Evolutionary conservation across 352 stramenopile species (phyloP).

Genomic region (Globisporangium cederbergense): DNA sequence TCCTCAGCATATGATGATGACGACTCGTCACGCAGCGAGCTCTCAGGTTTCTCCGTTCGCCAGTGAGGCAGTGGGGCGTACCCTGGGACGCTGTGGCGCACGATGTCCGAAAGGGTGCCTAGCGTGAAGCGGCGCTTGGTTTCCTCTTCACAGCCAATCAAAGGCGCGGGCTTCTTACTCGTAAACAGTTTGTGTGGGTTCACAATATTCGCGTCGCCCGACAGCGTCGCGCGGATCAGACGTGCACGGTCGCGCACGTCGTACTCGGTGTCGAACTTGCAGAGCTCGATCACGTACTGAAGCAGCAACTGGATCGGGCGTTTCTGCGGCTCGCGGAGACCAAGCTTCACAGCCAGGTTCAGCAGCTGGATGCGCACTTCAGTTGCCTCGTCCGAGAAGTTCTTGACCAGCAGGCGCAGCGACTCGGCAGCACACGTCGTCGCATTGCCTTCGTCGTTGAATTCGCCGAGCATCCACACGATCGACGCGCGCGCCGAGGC

Average conservation of each 20-base stretch:
- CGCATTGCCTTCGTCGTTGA: conserved; percentile 63
- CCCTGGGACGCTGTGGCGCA: conserved; percentile 81
- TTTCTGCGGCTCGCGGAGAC: conserved; percentile 63
- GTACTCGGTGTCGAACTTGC: conserved; percentile 91
- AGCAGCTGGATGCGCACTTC: conserved; percentile 90
- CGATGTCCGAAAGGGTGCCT: conserved; percentile 84
- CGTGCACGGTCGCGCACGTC: conserved; percentile 91
- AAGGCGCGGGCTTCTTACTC: conserved; percentile 72
- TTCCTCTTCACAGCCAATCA: conserved; percentile 75
- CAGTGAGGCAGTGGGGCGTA: conserved; percentile 79
- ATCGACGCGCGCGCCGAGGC: conserved; percentile 84
- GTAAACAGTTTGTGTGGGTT: conserved; percentile 77
- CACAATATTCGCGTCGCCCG: conserved; percentile 50
- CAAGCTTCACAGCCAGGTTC: conserved; percentile 91
- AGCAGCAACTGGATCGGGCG: conserved; percentile 76
- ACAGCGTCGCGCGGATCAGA: conserved; percentile 73
- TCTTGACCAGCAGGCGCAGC: conserved; percentile 83
- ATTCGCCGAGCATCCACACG: conserved; percentile 92
- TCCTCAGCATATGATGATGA: conserved; percentile 37
- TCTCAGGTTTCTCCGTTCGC: conserved; percentile 63
- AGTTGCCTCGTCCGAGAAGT: conserved; percentile 86
- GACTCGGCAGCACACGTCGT: conserved; percentile 78
- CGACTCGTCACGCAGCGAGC: conserved; percentile 71
- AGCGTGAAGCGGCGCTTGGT: conserved; percentile 76
- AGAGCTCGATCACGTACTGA: conserved; percentile 91